Evolutionary conservation across 805 yeast genomes (phyloP).

Genomic region (Scheffersomyces ergatensis): DNA sequence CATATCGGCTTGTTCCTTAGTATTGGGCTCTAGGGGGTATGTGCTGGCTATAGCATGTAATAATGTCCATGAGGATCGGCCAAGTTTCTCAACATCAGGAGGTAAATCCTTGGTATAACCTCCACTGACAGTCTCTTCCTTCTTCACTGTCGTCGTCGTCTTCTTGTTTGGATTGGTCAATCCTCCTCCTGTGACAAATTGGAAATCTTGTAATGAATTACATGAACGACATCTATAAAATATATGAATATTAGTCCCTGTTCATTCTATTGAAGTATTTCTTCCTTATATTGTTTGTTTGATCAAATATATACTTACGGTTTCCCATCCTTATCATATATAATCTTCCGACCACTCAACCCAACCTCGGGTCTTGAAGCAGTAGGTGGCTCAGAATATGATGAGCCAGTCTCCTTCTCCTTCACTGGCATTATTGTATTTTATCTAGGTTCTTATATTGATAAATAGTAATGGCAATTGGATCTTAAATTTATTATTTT

Average conservation of each 20-base stretch:
- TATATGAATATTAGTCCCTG: background rate
- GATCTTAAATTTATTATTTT: too few species aligned
- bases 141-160: background rate
- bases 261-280: too few species aligned
- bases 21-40: constrained; percentile 71
- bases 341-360: constrained; percentile 61
- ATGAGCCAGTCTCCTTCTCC: too few species aligned
- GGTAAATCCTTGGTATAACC: constrained; percentile 60
- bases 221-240: constrained; percentile 76
- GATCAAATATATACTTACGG: constrained; percentile 59
- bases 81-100: constrained; percentile 79
- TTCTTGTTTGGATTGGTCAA: constrained; percentile 5
- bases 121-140: constrained; percentile 1
- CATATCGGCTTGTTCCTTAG: constrained; percentile 68
- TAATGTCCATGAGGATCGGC: constrained; percentile 89
- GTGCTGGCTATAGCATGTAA: constrained; percentile 87
- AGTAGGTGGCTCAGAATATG: too few species aligned
- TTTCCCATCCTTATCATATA: constrained; percentile 86
- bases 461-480: too few species aligned
- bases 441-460: too few species aligned
- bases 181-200: constrained; percentile 45
- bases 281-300: background rate
- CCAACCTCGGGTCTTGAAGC: constrained; percentile 57
- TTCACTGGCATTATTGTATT: too few species aligned
- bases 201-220: constrained; percentile 77